Conservation (phyloP, 2,329 filamentous ascomycete genomes). For the Paraphaeosphaeria minitans region DNA sequence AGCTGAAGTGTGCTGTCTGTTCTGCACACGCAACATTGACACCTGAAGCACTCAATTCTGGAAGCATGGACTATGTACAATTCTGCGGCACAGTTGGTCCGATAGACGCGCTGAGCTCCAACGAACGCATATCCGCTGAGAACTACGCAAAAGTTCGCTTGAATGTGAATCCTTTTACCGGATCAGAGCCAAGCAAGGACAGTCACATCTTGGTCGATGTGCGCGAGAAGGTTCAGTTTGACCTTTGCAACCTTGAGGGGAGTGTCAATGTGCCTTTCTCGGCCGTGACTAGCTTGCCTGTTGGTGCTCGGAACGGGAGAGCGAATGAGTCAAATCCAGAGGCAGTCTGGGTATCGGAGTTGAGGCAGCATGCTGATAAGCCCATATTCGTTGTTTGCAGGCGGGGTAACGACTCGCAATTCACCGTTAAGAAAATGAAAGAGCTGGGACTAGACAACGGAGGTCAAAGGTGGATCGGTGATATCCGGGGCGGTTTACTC, state of each 20-base stretch:
- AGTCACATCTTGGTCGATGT: conserved; percentile 76
- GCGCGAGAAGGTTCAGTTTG: conserved; percentile 81
- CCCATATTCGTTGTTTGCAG: conserved; percentile 76
- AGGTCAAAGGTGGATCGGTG: conserved; percentile 66
- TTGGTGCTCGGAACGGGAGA: background rate
- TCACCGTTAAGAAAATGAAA: conserved; percentile 69
- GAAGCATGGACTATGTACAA: conserved; percentile 78
- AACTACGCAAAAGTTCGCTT: conserved; percentile 59
- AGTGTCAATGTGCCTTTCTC: conserved; percentile 78
- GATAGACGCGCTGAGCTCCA: conserved; percentile 61
- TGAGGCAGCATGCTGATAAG: conserved; percentile 39
- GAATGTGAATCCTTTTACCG: conserved; percentile 42
- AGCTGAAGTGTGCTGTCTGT: conserved; percentile 77
- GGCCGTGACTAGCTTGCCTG: conserved; percentile 47
- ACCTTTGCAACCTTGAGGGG: conserved; percentile 75
- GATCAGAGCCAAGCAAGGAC: conserved; percentile 33
- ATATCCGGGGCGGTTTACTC: conserved; percentile 72
- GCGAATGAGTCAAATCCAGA: conserved; percentile 13
- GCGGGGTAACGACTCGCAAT: conserved; percentile 78
- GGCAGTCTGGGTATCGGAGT: conserved; percentile 36
- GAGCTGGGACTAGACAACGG: conserved; percentile 61
- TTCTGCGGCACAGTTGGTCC: conserved; percentile 75
- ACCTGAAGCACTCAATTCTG: conserved; percentile 63
- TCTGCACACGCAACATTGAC: conserved; percentile 68
- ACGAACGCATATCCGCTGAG: conserved; percentile 70